Conservation (phyloP, 2,329 filamentous ascomycete species). For the Ophiostoma sp. region DNA sequence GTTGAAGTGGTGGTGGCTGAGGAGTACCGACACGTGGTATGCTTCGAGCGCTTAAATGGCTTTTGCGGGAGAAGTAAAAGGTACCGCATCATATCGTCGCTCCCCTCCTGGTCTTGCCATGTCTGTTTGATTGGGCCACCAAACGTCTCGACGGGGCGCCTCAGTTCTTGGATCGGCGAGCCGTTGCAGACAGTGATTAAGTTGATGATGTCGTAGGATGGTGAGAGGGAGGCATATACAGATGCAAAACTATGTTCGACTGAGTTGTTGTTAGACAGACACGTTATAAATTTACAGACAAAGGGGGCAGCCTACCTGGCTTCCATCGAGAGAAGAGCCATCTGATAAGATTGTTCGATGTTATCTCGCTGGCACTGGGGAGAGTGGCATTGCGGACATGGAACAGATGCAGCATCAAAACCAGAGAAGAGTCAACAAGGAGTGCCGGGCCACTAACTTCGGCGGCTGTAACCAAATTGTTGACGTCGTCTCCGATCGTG, state of each 20-base stretch:
- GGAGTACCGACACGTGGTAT: slow-evolving; percentile 19
- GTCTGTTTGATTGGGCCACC: slow-evolving; percentile 52
- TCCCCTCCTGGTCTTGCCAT: slow-evolving; percentile 47
- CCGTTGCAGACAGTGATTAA: slow-evolving; percentile 72
- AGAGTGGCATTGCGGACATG: slow-evolving; percentile 65
- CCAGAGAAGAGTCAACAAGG: slow-evolving; percentile 76
- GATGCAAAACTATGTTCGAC: slow-evolving; percentile 68
- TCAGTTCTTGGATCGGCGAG: slow-evolving; percentile 38
- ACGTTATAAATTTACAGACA: neutral
- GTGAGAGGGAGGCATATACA: slow-evolving; percentile 62
- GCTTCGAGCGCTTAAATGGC: neutral
- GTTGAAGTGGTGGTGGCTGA: slow-evolving; percentile 6
- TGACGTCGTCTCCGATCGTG: slow-evolving; percentile 66
- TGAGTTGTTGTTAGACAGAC: slow-evolving; percentile 35
- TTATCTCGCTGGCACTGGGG: slow-evolving; percentile 66
- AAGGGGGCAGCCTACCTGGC: slow-evolving; percentile 59
- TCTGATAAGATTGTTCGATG: slow-evolving; percentile 69
- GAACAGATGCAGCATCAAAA: slow-evolving; percentile 70
- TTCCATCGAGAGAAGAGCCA: slow-evolving; percentile 86
- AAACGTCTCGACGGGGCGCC: slow-evolving; percentile 41
- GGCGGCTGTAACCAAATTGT: slow-evolving; percentile 70
- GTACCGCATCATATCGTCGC: slow-evolving; percentile 52
- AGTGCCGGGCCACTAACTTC: slow-evolving; percentile 79
- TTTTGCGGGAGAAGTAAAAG: slow-evolving; percentile 53
- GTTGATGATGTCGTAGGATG: slow-evolving; percentile 65